Conservation (phyloP, 352 stramenopile species). For the Globisporangium echinulatum region DNA sequence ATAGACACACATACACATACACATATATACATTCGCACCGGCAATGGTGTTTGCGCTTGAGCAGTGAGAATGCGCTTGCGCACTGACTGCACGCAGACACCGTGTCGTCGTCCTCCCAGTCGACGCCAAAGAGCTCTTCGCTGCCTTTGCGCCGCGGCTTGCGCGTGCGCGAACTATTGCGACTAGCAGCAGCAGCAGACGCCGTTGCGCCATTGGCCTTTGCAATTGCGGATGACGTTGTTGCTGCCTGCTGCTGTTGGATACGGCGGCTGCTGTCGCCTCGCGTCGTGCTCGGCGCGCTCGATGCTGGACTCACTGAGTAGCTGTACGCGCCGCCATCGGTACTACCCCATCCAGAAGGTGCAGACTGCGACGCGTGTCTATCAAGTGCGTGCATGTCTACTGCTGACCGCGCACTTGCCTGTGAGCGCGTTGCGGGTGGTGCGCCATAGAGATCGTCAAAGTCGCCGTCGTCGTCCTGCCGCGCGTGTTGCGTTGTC, state of each 20-base stretch:
- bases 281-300: constrained; percentile 10
- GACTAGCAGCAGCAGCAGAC: not conserved
- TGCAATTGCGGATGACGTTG: not conserved
- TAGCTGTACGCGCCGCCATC: constrained; percentile 9
- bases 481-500: not conserved
- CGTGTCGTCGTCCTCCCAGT: constrained; percentile 47
- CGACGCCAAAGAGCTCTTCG: constrained; percentile 55
- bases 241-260: not conserved
- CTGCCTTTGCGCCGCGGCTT: constrained; percentile 35
- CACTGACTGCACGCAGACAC: constrained; percentile 50
- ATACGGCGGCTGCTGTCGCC: not conserved
- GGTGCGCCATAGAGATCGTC: constrained; percentile 70
- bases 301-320: constrained; percentile 9
- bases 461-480: constrained; percentile 69
- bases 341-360: not conserved
- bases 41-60: constrained; percentile 74
- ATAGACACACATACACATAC: not conserved
- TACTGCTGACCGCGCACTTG: not conserved
- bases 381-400: too few relatives aligned
- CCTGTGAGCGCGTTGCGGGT: constrained; percentile 26
- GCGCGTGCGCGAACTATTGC: too few relatives aligned
- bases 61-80: constrained; percentile 47
- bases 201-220: constrained; percentile 1
- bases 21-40: constrained; percentile 19
- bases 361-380: too few relatives aligned